Evolutionary conservation across 2,329 filamentous ascomycete species (phyloP), one percentile per base, ranked within the genome.

Genomic region (Talaromyces sp.): DNA sequence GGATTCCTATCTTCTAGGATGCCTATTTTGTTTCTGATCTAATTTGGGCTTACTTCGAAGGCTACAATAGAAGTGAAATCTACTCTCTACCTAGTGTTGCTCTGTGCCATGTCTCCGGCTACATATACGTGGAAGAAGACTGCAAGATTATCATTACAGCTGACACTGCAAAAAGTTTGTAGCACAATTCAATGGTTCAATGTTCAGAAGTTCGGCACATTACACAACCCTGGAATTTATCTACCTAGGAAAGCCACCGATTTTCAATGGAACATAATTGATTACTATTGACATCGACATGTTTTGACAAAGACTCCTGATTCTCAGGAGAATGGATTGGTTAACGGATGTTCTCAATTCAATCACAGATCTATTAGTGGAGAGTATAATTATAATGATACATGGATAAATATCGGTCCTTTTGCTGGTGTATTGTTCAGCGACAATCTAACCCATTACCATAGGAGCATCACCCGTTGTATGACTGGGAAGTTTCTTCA

Each of bases 401-500:
- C 29, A 56, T 22, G n/a, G 17, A 1, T 36, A 3, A 31, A 19
- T 27, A 17, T 51, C 47, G 29, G 47, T 19, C 51, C 29, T 36
- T n/a, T 11, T 56, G 17, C 17, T 15, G 51, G 10, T 34, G 6
- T 2, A 53, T 56, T 22, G 15, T 36, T n/a, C 51, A 5, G 10
- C 29, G 17, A 15, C 10, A 19, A 22, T 22, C n/a, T 56, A 56
- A 19, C 31, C 51, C 17, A 53, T 19, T 17, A 56, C n/a, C n/a
- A 19, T 56, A 27, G 31, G 29, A 17, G 51, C 31, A 36, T 56
- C 10, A 31, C n/a, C 51, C 3, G 34, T 47, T 22, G 31, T 13
- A 51, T 49, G 59, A 61, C 27, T 51, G 4, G 51, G 51, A 15
- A 61, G 59, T 27, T 45, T 49, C 43, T 47, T 51, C 40, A 22